Percentiles rank a stretch among this genome's conserved stretches.
These are phyloP conservation scores for Xylaria castorea DNA, from an alignment of 495 filamentous ascomycete species.

Conservation along the genomic window DNA sequence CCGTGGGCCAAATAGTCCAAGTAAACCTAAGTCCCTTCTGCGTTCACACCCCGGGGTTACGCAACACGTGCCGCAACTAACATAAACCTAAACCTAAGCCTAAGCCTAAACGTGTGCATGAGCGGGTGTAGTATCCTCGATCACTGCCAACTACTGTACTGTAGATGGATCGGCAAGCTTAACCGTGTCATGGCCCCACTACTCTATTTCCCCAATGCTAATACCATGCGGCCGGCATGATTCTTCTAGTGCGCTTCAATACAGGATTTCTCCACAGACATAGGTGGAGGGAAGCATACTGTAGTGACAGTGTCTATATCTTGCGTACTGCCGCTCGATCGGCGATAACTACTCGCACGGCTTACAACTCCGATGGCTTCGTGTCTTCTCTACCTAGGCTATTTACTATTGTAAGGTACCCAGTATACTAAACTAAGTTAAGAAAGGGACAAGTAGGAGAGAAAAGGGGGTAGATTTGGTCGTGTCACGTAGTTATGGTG, in stretches of 20 bases:
- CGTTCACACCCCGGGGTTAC: not conserved
- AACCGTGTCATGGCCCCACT: not conserved
- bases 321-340: not conserved
- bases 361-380: not conserved
- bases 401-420: not conserved
- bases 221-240: not conserved
- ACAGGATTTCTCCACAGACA: not conserved
- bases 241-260: not conserved
- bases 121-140: not conserved
- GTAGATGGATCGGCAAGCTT: not conserved
- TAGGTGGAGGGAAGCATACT: not conserved
- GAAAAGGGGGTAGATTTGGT: not conserved
- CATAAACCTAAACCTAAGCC: not conserved
- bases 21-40: not conserved
- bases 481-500: not conserved
- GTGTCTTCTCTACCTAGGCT: not conserved
- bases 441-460: not conserved
- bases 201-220: not conserved
- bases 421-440: not conserved
- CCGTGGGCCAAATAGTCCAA: not conserved
- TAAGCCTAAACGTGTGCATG: not conserved
- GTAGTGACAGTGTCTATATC: not conserved
- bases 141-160: not conserved
- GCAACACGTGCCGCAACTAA: not conserved
- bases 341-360: not conserved